Conservation (phyloP, 1,284 basidiomycete species). For the Neotropicomus parvogracilis region DNA sequence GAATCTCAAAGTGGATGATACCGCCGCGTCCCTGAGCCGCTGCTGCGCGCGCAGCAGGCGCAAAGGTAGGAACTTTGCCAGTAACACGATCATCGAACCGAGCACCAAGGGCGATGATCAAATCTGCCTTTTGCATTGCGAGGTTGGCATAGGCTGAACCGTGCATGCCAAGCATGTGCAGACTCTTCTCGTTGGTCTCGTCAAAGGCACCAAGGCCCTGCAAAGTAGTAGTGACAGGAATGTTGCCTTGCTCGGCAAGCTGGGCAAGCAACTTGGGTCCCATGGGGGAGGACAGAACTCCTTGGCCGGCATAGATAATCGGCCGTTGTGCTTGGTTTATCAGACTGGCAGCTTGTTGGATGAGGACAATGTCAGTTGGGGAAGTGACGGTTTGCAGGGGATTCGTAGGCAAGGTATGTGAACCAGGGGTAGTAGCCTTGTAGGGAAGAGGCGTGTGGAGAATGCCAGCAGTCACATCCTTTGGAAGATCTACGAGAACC, state of each 20-base stretch:
- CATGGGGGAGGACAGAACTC: slow-evolving; percentile 78
- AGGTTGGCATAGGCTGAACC: slow-evolving; percentile 96
- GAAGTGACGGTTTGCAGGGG: slow-evolving; percentile 58
- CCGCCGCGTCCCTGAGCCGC: slow-evolving; percentile 86
- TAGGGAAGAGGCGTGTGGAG: slow-evolving; percentile 84
- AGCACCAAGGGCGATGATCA: slow-evolving; percentile 94
- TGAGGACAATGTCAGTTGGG: slow-evolving; percentile 63
- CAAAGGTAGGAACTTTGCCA: slow-evolving; percentile 87
- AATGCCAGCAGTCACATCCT: slow-evolving; percentile 94
- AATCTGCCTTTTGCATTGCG: slow-evolving; percentile 95
- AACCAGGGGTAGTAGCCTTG: slow-evolving; percentile 85
- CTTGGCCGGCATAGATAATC: slow-evolving; percentile 92
- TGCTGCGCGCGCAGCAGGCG: slow-evolving; percentile 86
- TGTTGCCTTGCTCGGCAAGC: slow-evolving; percentile 83
- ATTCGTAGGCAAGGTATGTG: slow-evolving; percentile 73
- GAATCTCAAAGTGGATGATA: slow-evolving; percentile 98
- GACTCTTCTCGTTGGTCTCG: slow-evolving; percentile 80
- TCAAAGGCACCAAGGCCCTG: slow-evolving; percentile 96
- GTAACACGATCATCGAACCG: slow-evolving; percentile 99
- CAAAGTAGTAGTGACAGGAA: slow-evolving; percentile 95
- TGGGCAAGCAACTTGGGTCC: slow-evolving; percentile 84
- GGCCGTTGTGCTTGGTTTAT: slow-evolving; percentile 93
- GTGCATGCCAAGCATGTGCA: slow-evolving; percentile 99
- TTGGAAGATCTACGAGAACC: slow-evolving; percentile 95
- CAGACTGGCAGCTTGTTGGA: slow-evolving; percentile 81